These are phyloP conservation scores for Septoria petroselini DNA, from an alignment of 2,329 filamentous ascomycete species.

Conservation along the genomic window DNA sequence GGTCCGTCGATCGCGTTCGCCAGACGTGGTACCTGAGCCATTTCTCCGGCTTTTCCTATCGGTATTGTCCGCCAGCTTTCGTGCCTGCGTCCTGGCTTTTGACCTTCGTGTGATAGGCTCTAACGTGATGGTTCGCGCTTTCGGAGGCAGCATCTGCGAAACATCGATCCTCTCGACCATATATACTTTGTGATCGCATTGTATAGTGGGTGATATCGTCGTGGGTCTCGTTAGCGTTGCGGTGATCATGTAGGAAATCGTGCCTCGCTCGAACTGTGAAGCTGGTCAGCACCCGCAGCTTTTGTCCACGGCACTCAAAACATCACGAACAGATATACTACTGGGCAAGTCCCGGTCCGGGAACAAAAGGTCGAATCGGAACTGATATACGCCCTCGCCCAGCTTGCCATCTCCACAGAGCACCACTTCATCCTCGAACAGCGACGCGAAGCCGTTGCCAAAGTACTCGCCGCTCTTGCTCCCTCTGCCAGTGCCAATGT, in stretches of 20 bases:
- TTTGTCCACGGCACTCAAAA: constrained; percentile 2
- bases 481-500: constrained; percentile 54
- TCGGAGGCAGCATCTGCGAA: constrained; percentile 68
- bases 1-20: constrained; percentile 25
- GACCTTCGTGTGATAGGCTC: constrained; percentile 76
- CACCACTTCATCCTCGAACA: constrained; percentile 79
- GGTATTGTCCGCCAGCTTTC: constrained; percentile 29
- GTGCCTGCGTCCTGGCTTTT: constrained; percentile 56
- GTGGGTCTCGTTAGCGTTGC: constrained; percentile 87
- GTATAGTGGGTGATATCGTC: constrained; percentile 74
- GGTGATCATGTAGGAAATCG: constrained; percentile 85
- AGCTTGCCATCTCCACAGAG: constrained; percentile 75
- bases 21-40: constrained; percentile 25
- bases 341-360: constrained; percentile 71
- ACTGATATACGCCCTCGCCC: constrained; percentile 72
- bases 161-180: constrained; percentile 83
- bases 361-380: constrained; percentile 71
- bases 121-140: constrained; percentile 77
- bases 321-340: constrained; percentile 79
- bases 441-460: constrained; percentile 72
- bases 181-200: constrained; percentile 76
- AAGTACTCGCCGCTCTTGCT: constrained; percentile 57
- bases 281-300: constrained; percentile 19
- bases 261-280: constrained; percentile 87
- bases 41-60: constrained; percentile 30